phyloP scores from a whole-genome alignment of 2,329 filamentous ascomycete species.

The Simplicillium sp. region DNA sequence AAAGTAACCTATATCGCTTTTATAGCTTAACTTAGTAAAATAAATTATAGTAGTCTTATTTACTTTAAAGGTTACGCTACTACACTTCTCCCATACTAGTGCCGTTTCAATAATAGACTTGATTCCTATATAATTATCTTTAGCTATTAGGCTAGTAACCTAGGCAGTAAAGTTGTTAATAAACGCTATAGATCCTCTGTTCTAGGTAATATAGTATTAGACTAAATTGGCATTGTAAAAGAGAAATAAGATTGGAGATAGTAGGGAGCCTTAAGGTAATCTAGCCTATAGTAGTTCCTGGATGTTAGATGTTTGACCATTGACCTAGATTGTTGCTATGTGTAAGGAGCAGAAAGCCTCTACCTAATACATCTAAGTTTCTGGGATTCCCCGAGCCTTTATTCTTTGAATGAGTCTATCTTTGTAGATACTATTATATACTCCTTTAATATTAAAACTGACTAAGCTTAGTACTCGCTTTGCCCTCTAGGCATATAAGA shows the following conservation, averaged over 20 bases:
- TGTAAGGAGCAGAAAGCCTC: conserved; percentile 14
- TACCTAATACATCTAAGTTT: conserved; percentile 10
- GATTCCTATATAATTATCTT: conserved; percentile 13
- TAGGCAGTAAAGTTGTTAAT: conserved; percentile 16
- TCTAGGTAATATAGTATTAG: conserved; percentile 15
- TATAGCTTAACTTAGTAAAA: conserved; percentile 8
- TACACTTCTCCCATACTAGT: conserved; percentile 14
- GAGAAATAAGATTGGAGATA: conserved; percentile 25
- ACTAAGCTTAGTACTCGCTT: conserved; percentile 19
- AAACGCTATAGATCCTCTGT: conserved; percentile 16
- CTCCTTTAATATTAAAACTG: conserved; percentile 29
- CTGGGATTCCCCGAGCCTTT: conserved; percentile 12
- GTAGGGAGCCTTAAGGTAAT: conserved; percentile 19
- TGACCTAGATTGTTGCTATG: conserved; percentile 12
- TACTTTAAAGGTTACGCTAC: conserved; percentile 14
- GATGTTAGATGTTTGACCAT: conserved; percentile 10
- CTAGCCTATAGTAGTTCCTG: conserved; percentile 12
- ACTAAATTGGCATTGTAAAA: conserved; percentile 26
- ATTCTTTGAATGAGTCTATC: conserved; percentile 15
- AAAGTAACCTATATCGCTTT: conserved; percentile 1
- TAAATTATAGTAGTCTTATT: conserved; percentile 16
- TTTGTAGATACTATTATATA: conserved; percentile 28
- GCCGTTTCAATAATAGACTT: conserved; percentile 14
- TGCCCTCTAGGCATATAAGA: conserved; percentile 7
- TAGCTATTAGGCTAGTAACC: conserved; percentile 11